Base-by-base conservation (phyloP, 768 basidiomycete species). In the Termitomyces sp. region DNA sequence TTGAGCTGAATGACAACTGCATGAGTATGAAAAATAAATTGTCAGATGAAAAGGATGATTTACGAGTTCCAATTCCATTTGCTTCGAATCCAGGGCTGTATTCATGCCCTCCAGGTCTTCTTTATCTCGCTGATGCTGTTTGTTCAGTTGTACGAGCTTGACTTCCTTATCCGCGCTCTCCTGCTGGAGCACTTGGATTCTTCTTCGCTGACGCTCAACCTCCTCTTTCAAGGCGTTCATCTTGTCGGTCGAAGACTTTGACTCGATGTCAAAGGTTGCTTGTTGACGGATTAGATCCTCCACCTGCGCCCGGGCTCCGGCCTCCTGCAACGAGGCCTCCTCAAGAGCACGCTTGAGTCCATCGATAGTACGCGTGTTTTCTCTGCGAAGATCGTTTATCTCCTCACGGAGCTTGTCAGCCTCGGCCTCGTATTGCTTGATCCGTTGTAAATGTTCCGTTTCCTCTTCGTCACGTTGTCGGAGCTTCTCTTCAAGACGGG, bases 31-130 rank as follows among this genome's bases (percentile, higher is more conserved):
- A 42, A 20, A 18, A n/a, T 13, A 12, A 26, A 10, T 38, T 43
- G 22, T 36, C 33, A 24, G 55, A 44, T 52, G 32, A 52, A 44
- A 33, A 61, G 51, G 32, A 40, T 14, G 42, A 64, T 56, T 78
- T 83, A 97, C 94, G 70, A 95, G 68, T 68, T 96, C 93, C 40
- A 97, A 74, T 69, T 96, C 94, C 69, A 95, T 93, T 66, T 97
- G 94, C 72, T 97, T 97, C 26, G 92, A 87, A 70, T 95, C 92
- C 54, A 97, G 72, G 0, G 94, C 94, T 36, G 95, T 93, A 65
- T 96, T 94, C 64, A 96, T 72, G n/a, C 90, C 88, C 49, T 81
- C 72, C 22, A 89, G 69, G 70, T 96, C 94, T 44, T 94, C 88
- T 69, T 87, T 86, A 60, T 88, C 81, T 40, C 81, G 76, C 64